phyloP scores from a whole-genome alignment of 805 yeast genomes.

The Wickerhamomyces ciferrii region DNA sequence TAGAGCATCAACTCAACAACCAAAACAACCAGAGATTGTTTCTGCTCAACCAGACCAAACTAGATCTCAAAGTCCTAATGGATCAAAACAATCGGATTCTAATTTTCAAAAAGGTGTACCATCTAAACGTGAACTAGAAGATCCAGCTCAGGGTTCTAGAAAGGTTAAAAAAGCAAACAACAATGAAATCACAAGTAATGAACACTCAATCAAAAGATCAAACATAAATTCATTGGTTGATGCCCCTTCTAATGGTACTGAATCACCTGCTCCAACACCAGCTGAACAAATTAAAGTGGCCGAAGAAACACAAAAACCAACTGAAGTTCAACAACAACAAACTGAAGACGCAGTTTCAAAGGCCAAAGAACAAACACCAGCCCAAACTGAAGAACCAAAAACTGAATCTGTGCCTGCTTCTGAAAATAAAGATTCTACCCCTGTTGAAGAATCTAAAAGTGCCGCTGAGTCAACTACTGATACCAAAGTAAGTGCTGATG shows the following conservation, averaged over 20 bases:
- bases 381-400: constrained; percentile 3
- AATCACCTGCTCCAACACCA: constrained; percentile 23
- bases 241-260: constrained; percentile 14
- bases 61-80: constrained; percentile 13
- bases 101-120: constrained; percentile 17
- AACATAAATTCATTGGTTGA: constrained; percentile 1
- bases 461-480: background rate
- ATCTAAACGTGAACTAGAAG: constrained; percentile 3
- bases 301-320: constrained; percentile 2
- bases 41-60: constrained; percentile 19
- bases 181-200: background rate
- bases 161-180: constrained; percentile 1
- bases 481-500: too few species aligned
- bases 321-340: background rate
- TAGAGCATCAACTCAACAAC: background rate
- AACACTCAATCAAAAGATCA: background rate
- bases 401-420: constrained; percentile 2
- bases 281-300: background rate
- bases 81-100: constrained; percentile 18
- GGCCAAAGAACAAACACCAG: constrained; percentile 1
- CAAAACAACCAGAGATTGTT: constrained; percentile 1
- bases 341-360: background rate
- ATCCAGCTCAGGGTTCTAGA: background rate
- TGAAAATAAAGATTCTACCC: constrained; percentile 5
- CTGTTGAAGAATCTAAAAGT: constrained; percentile 2